These are phyloP conservation scores for Dinochytrium kinnereticum DNA, from an alignment of 371 early-diverging fungal genomes.

Conservation along the genomic window DNA sequence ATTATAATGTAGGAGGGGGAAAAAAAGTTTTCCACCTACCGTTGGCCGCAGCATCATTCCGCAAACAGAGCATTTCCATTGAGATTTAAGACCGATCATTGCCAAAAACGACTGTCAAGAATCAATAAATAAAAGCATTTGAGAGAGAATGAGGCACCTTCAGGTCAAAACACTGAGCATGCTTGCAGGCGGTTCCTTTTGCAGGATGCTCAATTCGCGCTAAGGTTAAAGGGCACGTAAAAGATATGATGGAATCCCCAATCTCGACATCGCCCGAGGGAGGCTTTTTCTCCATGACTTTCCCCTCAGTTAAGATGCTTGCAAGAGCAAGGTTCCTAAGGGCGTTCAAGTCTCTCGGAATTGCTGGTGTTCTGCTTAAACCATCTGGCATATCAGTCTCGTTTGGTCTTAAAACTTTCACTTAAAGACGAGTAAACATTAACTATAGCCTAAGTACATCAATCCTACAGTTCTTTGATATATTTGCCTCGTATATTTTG, in stretches of 20 bases:
- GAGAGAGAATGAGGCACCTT: constrained; percentile 25
- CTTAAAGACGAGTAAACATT: background rate
- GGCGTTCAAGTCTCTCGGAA: background rate
- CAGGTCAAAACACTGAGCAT: constrained; percentile 44
- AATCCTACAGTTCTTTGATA: background rate
- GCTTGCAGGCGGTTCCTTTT: constrained; percentile 40
- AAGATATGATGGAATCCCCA: constrained; percentile 39
- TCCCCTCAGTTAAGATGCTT: background rate
- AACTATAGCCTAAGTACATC: background rate
- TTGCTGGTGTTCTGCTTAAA: background rate
- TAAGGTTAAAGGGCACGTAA: constrained; percentile 39
- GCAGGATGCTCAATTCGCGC: constrained; percentile 37
- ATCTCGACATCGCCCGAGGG: constrained; percentile 25
- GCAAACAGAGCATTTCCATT: constrained; percentile 44
- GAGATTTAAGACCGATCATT: constrained; percentile 22
- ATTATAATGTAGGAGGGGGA: too few species aligned
- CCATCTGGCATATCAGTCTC: background rate
- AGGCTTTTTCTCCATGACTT: background rate
- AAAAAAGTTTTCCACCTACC: too few species aligned
- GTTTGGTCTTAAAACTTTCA: background rate
- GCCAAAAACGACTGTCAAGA: constrained; percentile 27
- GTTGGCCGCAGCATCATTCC: constrained; percentile 20
- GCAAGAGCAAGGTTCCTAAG: background rate
- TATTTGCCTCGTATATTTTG: background rate
- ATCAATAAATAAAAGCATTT: background rate